These are phyloP conservation scores for Nasturtium officinale DNA, from an alignment of 345 rosid species.

Conservation along the genomic window DNA sequence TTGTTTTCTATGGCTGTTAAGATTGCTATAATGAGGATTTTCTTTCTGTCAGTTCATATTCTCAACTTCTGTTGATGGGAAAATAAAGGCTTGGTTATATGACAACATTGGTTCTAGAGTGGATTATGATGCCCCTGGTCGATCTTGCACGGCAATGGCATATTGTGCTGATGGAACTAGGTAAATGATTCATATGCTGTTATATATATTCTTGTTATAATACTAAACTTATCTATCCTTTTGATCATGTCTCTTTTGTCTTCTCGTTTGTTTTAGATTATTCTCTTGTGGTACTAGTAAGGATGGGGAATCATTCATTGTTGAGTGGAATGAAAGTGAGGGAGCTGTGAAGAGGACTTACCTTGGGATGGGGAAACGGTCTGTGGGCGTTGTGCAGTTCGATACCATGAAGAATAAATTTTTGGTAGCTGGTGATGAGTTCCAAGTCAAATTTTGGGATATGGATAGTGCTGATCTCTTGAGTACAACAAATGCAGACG, in stretches of 20 bases:
- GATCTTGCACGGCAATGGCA: constrained; percentile 73
- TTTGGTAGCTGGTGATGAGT: constrained; percentile 78
- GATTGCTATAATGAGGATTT: constrained; percentile 24
- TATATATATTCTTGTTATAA: not conserved
- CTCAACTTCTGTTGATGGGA: constrained; percentile 63
- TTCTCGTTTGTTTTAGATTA: constrained; percentile 45
- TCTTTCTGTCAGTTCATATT: constrained; percentile 53
- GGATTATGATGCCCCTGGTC: constrained; percentile 86
- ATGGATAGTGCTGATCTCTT: constrained; percentile 69
- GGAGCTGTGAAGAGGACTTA: constrained; percentile 68
- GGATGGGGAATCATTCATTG: constrained; percentile 66
- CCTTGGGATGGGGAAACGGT: constrained; percentile 64
- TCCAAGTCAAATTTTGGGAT: constrained; percentile 72
- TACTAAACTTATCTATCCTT: not conserved
- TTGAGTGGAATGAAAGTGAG: constrained; percentile 80
- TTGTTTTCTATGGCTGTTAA: constrained; percentile 10
- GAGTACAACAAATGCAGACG: constrained; percentile 58
- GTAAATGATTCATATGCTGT: constrained; percentile 32
- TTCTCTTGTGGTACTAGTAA: constrained; percentile 77
- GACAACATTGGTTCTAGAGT: constrained; percentile 76
- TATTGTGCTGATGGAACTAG: constrained; percentile 79
- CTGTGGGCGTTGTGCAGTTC: constrained; percentile 70
- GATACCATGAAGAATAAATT: constrained; percentile 65
- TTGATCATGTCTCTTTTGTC: constrained; percentile 23
- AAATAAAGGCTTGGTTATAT: constrained; percentile 85